Evolutionary conservation across 495 filamentous ascomycete species (phyloP).

Genomic region (Cenococcum geophilum): DNA sequence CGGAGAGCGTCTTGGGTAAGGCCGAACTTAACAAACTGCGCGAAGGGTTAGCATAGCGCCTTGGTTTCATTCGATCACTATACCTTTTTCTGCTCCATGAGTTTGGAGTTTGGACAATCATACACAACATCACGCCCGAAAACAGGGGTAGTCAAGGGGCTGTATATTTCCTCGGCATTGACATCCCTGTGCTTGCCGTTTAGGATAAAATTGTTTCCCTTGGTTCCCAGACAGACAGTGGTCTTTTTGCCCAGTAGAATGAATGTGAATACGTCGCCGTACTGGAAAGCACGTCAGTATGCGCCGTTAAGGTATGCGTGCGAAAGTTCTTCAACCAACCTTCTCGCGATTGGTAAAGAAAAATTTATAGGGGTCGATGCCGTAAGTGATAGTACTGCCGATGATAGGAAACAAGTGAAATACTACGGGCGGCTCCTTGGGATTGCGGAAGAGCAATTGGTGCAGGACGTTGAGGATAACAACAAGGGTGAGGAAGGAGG

Average conservation of each 20-base stretch:
- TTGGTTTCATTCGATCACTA: neutral
- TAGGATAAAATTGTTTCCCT: conserved; percentile 59
- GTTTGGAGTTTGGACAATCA: conserved; percentile 58
- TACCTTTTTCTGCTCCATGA: conserved; percentile 66
- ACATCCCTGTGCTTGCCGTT: conserved; percentile 57
- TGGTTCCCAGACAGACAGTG: conserved; percentile 55
- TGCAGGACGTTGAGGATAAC: conserved; percentile 35
- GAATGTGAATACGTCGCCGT: conserved; percentile 62
- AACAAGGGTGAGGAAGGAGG: conserved; percentile 29
- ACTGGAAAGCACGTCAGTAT: conserved; percentile 33
- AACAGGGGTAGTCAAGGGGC: conserved; percentile 54
- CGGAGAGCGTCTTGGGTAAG: conserved; percentile 57
- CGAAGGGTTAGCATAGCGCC: neutral
- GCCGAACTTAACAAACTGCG: conserved; percentile 61
- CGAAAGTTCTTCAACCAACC: conserved; percentile 1
- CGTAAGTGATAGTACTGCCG: conserved; percentile 58
- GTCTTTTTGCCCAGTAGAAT: conserved; percentile 58
- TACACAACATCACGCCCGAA: conserved; percentile 61
- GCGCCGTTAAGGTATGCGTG: no score
- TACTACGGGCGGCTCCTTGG: conserved; percentile 55
- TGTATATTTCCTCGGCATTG: conserved; percentile 61
- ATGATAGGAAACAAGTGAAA: conserved; percentile 61
- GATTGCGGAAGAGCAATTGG: conserved; percentile 41
- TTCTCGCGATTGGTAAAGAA: conserved; percentile 52
- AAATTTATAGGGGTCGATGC: conserved; percentile 59